Conservation (phyloP, 768 basidiomycete genomes). For the Cystofilobasidium bisporidii region DNA sequence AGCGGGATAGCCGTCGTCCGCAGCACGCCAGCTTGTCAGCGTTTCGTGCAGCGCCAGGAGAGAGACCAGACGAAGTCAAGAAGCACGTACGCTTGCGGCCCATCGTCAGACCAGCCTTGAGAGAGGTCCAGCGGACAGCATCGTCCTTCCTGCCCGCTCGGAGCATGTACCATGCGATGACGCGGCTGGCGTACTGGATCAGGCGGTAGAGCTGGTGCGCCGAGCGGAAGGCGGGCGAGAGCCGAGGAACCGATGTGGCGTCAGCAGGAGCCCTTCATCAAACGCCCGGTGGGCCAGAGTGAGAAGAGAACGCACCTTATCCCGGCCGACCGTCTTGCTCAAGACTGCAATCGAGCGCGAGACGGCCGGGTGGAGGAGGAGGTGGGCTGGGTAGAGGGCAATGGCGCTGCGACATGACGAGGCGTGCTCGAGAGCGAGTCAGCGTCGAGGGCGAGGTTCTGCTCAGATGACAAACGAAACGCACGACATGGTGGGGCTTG, state of each 20-base stretch:
- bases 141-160: slow-evolving; percentile 55
- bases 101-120: slow-evolving; percentile 74
- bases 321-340: slow-evolving; percentile 72
- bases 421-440: too few relatives aligned
- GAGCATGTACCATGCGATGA: slow-evolving; percentile 74
- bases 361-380: slow-evolving; percentile 75
- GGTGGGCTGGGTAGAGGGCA: slow-evolving; percentile 42
- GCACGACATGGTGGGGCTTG: background rate
- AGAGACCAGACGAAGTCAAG: too few relatives aligned
- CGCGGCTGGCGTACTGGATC: slow-evolving; percentile 79
- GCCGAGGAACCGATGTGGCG: too few relatives aligned
- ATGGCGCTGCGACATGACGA: too few relatives aligned
- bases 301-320: slow-evolving; percentile 56
- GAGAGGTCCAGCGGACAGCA: slow-evolving; percentile 47
- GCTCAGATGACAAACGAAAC: background rate
- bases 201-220: slow-evolving; percentile 66
- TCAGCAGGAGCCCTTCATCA: too few relatives aligned
- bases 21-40: background rate
- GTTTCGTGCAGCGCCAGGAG: too few relatives aligned
- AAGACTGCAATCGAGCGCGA: slow-evolving; percentile 66
- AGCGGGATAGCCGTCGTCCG: background rate
- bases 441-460: background rate
- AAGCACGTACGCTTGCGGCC: slow-evolving; percentile 68
- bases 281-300: too few relatives aligned
- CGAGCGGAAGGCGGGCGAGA: too few relatives aligned